Evolutionary conservation across 345 rosid species (phyloP).

Genomic region (Nasturtium officinale): DNA sequence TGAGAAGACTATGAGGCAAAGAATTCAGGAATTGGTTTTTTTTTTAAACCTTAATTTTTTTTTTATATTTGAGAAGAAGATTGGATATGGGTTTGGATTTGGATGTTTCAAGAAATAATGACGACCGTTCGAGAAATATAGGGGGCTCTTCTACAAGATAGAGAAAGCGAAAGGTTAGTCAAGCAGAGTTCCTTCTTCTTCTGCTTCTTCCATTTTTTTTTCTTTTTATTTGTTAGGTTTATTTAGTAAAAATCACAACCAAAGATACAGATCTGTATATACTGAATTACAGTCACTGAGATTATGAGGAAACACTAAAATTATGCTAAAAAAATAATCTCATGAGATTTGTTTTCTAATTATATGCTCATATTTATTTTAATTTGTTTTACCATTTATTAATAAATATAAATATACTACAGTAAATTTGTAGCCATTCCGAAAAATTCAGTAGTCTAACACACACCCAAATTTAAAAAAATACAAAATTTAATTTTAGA

Average conservation of each 20-base stretch:
- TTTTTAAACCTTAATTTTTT: background rate
- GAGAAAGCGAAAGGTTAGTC: constrained; percentile 39
- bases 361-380: too few species aligned
- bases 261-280: background rate
- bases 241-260: constrained; percentile 13
- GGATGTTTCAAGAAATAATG: constrained; percentile 31
- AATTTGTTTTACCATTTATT: background rate
- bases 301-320: background rate
- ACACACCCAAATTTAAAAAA: too few species aligned
- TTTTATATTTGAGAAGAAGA: background rate
- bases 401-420: background rate
- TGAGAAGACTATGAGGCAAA: constrained; percentile 12
- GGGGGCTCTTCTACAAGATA: constrained; percentile 29
- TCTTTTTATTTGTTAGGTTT: background rate
- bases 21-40: too few species aligned
- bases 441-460: background rate
- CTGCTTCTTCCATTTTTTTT: background rate
- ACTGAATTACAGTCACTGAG: background rate
- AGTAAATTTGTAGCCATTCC: background rate
- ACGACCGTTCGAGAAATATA: constrained; percentile 42
- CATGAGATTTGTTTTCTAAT: background rate
- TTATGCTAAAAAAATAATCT: too few species aligned
- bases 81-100: constrained; percentile 34
- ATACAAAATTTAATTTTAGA: too few species aligned
- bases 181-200: constrained; percentile 38